These are phyloP conservation scores for Pythium phragmitis DNA, from an alignment of 352 stramenopile genomes.

Conservation along the genomic window DNA sequence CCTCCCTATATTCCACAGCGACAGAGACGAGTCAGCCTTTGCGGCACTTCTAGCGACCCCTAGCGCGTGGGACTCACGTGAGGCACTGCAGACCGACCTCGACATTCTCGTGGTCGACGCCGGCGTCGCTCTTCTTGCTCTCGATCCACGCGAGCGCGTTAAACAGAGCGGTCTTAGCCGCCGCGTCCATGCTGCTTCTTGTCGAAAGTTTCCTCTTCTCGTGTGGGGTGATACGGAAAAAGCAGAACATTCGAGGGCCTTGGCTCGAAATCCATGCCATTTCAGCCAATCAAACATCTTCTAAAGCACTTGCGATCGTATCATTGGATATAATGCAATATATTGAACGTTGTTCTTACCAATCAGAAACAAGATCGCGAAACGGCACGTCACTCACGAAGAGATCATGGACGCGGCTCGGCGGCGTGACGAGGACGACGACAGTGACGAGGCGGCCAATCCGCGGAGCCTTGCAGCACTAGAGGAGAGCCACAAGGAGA, in stretches of 20 bases:
- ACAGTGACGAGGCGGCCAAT: constrained; percentile 5
- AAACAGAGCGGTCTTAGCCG: constrained; percentile 57
- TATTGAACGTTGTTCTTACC: constrained; percentile 12
- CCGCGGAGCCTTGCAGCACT: constrained; percentile 32
- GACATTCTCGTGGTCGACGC: constrained; percentile 60
- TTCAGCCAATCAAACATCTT: constrained; percentile 10
- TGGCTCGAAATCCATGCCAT: not conserved
- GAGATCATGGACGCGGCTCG: not conserved
- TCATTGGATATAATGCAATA: not conserved
- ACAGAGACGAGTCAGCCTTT: not conserved
- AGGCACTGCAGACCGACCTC: constrained; percentile 69
- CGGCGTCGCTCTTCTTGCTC: constrained; percentile 51
- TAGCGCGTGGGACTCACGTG: constrained; percentile 31
- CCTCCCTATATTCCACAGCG: constrained; percentile 40
- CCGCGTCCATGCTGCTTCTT: constrained; percentile 29
- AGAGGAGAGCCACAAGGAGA: constrained; percentile 36
- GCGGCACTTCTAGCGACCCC: not conserved
- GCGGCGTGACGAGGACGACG: constrained; percentile 7
- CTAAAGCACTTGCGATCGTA: no score
- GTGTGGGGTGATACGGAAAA: not conserved
- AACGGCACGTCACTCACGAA: constrained; percentile 2
- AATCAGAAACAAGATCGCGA: constrained; percentile 18
- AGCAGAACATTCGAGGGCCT: constrained; percentile 18
- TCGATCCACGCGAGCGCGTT: constrained; percentile 76
- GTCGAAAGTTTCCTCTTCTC: not conserved